A percentile compares a stretch with the other conserved stretches of the same genome.
Conservation (phyloP, 805 yeast species). For the Candida hungchunana region DNA sequence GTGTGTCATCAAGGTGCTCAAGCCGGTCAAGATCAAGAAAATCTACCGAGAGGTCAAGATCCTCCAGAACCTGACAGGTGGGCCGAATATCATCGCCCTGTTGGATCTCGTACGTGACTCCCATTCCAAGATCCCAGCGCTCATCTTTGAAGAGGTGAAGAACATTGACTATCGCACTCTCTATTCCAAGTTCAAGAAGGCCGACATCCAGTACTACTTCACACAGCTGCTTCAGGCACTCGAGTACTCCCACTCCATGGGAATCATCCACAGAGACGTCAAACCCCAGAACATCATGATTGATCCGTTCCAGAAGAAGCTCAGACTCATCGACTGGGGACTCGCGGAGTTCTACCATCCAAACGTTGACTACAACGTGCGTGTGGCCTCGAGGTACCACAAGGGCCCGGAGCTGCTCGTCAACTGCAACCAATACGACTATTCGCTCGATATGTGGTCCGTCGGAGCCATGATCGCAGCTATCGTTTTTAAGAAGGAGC, state of each 20-base stretch:
- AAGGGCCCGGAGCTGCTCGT: constrained; percentile 91
- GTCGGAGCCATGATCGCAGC: constrained; percentile 92
- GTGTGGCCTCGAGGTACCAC: constrained; percentile 90
- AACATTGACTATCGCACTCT: constrained; percentile 79
- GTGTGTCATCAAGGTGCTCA: constrained; percentile 84
- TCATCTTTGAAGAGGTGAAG: constrained; percentile 79
- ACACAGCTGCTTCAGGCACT: constrained; percentile 76
- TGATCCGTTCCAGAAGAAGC: constrained; percentile 65
- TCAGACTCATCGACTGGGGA: constrained; percentile 93
- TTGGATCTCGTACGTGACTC: constrained; percentile 81
- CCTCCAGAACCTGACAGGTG: constrained; percentile 77
- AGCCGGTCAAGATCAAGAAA: constrained; percentile 91
- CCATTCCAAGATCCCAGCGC: constrained; percentile 76
- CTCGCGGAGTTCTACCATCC: constrained; percentile 91
- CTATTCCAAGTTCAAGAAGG: constrained; percentile 71
- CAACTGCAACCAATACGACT: constrained; percentile 83
- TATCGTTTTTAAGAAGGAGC: constrained; percentile 84
- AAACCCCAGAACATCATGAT: constrained; percentile 96
- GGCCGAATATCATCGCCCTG: constrained; percentile 75
- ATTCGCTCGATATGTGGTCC: constrained; percentile 90
- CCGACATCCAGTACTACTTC: constrained; percentile 80
- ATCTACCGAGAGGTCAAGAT: constrained; percentile 87
- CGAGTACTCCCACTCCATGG: constrained; percentile 90
- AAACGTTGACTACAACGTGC: constrained; percentile 83
- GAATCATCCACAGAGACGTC: constrained; percentile 93